A percentile compares a stretch with the other conserved stretches of the same genome.
Conservation (phyloP, 1,284 basidiomycete species). For the Ganoderma leucocontextum region DNA sequence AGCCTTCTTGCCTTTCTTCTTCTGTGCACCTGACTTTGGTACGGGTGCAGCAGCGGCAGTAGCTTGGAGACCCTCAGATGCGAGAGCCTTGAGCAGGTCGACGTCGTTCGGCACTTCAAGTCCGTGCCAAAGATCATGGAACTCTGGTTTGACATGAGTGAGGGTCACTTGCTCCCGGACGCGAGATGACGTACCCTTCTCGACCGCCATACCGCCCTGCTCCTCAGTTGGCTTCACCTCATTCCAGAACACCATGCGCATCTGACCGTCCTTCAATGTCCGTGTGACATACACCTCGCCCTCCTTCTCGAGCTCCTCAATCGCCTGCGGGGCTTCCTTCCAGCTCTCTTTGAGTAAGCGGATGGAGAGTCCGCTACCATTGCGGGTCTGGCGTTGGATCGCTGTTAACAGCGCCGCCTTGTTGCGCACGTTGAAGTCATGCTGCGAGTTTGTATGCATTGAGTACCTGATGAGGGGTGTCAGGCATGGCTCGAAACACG, state of each 20-base stretch:
- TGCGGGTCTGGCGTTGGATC: slow-evolving; percentile 80
- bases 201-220: slow-evolving; percentile 72
- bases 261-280: slow-evolving; percentile 83
- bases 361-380: slow-evolving; percentile 86
- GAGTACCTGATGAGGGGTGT: slow-evolving; percentile 3
- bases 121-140: slow-evolving; percentile 85
- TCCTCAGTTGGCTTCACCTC: slow-evolving; percentile 83
- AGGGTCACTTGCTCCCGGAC: not conserved
- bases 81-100: slow-evolving; percentile 79
- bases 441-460: slow-evolving; percentile 52
- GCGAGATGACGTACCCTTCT: slow-evolving; percentile 69
- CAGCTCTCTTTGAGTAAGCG: slow-evolving; percentile 88
- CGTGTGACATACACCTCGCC: slow-evolving; percentile 88
- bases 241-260: slow-evolving; percentile 93
- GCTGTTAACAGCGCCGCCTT: slow-evolving; percentile 84
- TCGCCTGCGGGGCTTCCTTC: slow-evolving; percentile 83
- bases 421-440: slow-evolving; percentile 87
- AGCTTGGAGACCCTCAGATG: slow-evolving; percentile 80
- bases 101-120: slow-evolving; percentile 87
- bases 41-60: slow-evolving; percentile 64
- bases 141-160: slow-evolving; percentile 62
- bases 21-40: slow-evolving; percentile 61
- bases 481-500: slow-evolving; percentile 28
- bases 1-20: slow-evolving; percentile 86
- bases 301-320: slow-evolving; percentile 88